Evolutionary conservation across 2,329 filamentous ascomycete species (phyloP), one percentile per base, ranked within the genome.

Genomic region (Colletotrichum somersetense): DNA sequence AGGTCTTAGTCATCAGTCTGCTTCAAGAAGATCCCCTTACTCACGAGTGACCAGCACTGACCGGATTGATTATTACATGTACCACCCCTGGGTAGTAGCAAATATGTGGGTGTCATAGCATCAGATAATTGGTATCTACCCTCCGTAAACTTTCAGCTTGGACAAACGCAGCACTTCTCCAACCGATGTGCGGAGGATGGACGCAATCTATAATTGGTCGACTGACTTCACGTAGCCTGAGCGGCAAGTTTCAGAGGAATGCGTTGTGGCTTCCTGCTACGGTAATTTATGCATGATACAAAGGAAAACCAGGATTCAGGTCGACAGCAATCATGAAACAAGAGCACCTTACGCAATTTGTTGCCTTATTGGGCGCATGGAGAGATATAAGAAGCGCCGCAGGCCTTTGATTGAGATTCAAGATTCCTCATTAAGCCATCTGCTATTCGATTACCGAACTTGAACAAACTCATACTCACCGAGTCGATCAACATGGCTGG

Each of bases 401-500:
- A 12, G 23, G 11, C 23, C 35, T 26, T 35, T 23, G 5, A 12
- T n/a, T 12, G n/a, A 26, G 3, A 40, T 4, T 18, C 5, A 7
- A 1, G 20, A 16, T 23, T 33, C 8, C n/a, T 57, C 55, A 26
- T 57, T 14, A 23, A 40, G 7, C 20, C 10, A n/a, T n/a, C n/a
- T 12, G 6, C 12, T 8, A 2, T 40, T 26, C 12, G 14, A 26
- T 23, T 5, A 2, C 35, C 5, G 5, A 16, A 42, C n/a, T 26
- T 12, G 12, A 56, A n/a, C 12, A n/a, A 18, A 16, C 1, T 5
- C 55, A 16, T 10, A 57, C 6, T 12, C 14, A 50, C 8, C 2
- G 14, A 40, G 3, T 40, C 11, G 11, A 35, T 26, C 44, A 42
- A 18, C 7, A 72, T 72, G 69, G 59, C 69, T 30, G 66, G 59